A percentile compares a stretch with the other conserved stretches of the same genome.
These are phyloP conservation scores for Yueomyces sp. DNA, from an alignment of 805 yeast species.

Conservation along the genomic window DNA sequence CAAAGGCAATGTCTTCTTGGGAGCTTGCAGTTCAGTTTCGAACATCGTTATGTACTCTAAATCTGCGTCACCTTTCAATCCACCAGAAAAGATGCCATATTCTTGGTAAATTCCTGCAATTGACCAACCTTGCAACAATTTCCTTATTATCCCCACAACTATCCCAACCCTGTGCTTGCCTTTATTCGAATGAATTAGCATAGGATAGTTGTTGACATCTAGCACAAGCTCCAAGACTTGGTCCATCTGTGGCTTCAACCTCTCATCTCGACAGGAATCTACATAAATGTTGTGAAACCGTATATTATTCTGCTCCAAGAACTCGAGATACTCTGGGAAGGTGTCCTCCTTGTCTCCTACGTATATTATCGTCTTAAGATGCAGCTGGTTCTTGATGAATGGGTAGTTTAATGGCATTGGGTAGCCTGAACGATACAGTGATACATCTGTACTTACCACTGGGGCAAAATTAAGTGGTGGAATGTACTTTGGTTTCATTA, in stretches of 20 bases:
- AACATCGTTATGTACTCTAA: constrained; percentile 80
- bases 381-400: constrained; percentile 52
- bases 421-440: constrained; percentile 83
- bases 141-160: constrained; percentile 80
- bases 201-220: constrained; percentile 66
- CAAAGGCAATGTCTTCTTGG: constrained; percentile 39
- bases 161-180: constrained; percentile 97
- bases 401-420: constrained; percentile 79
- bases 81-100: constrained; percentile 83
- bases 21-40: constrained; percentile 44
- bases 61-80: constrained; percentile 78
- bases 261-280: constrained; percentile 67
- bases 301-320: constrained; percentile 47
- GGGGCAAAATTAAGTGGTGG: constrained; percentile 89
- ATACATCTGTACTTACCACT: constrained; percentile 52
- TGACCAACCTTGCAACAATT: constrained; percentile 84
- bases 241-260: constrained; percentile 43
- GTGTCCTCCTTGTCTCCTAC: constrained; percentile 60
- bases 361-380: constrained; percentile 68
- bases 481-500: constrained; percentile 30
- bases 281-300: constrained; percentile 46
- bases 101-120: constrained; percentile 88
- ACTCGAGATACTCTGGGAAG: constrained; percentile 44
- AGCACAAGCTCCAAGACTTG: constrained; percentile 42
- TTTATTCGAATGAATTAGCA: constrained; percentile 82